These are phyloP conservation scores for Dillenia suffruticosa DNA, from an alignment of 164 flowering plant species.

Conservation along the genomic window DNA sequence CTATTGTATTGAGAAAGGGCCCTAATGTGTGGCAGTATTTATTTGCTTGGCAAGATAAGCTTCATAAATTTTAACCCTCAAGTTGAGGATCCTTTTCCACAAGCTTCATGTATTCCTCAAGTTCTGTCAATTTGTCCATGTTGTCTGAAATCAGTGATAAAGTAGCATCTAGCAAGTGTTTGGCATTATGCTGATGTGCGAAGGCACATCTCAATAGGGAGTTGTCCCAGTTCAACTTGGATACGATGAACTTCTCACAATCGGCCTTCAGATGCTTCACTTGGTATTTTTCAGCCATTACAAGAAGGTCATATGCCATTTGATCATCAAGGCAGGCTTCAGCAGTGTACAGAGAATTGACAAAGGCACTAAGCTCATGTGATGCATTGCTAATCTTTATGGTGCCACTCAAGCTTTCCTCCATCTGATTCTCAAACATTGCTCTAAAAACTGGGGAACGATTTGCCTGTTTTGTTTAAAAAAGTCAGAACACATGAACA, in stretches of 20 bases:
- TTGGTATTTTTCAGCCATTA: slow-evolving; percentile 80
- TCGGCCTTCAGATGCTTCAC: slow-evolving; percentile 75
- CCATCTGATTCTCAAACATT: slow-evolving; percentile 90
- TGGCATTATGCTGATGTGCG: slow-evolving; percentile 82
- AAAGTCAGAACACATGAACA: neutral
- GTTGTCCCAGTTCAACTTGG: slow-evolving; percentile 68
- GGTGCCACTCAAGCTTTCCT: slow-evolving; percentile 76
- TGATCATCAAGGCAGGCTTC: slow-evolving; percentile 73
- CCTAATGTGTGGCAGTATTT: slow-evolving; percentile 50
- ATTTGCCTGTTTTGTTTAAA: slow-evolving; percentile 38
- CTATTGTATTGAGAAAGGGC: neutral
- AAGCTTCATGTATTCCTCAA: slow-evolving; percentile 70
- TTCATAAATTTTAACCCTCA: slow-evolving; percentile 78
- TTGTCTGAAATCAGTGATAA: slow-evolving; percentile 58
- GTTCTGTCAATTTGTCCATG: slow-evolving; percentile 64
- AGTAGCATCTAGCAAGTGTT: slow-evolving; percentile 54
- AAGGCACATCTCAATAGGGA: slow-evolving; percentile 60
- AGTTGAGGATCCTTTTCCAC: slow-evolving; percentile 81
- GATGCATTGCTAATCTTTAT: slow-evolving; percentile 73
- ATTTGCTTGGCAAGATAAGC: slow-evolving; percentile 73
- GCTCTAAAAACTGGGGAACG: slow-evolving; percentile 91
- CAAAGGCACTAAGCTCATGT: slow-evolving; percentile 64
- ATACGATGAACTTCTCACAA: slow-evolving; percentile 71
- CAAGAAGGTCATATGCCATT: slow-evolving; percentile 69
- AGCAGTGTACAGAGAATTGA: slow-evolving; percentile 76